Conservation (phyloP, 169 alveolate genomes). For the Eimeria mitis region DNA sequence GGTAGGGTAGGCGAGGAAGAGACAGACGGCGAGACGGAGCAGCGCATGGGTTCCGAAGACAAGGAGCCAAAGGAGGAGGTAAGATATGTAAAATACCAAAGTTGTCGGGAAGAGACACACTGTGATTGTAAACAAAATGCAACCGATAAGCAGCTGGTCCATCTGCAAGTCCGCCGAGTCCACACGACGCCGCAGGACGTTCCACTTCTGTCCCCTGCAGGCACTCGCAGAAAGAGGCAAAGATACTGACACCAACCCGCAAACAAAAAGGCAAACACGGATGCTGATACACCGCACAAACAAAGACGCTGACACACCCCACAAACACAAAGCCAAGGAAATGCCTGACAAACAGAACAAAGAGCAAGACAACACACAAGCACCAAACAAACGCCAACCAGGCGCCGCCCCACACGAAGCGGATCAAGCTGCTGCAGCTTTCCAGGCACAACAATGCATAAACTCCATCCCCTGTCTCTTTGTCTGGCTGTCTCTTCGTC, state of each 20-base stretch:
- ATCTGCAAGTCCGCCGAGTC: conserved; percentile 79
- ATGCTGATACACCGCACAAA: neutral
- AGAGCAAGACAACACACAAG: neutral
- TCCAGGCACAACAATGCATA: neutral
- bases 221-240: neutral
- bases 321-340: no score
- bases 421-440: neutral
- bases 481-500: neutral
- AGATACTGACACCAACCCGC: neutral
- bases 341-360: no score
- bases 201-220: conserved; percentile 81
- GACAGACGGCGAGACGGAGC: conserved; percentile 65
- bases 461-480: neutral
- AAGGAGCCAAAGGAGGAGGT: conserved; percentile 71
- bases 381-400: neutral
- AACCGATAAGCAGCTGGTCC: conserved; percentile 81
- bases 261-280: neutral
- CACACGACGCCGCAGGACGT: conserved; percentile 82
- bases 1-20: conserved; percentile 43
- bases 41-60: conserved; percentile 41
- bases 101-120: conserved; percentile 79
- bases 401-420: neutral
- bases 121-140: conserved; percentile 69
- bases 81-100: conserved; percentile 71
- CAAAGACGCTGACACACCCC: neutral